Evolutionary conservation across 2,329 filamentous ascomycete species (phyloP), one percentile per base, ranked within the genome.

Genomic region (Curvularia hawaiiensis): DNA sequence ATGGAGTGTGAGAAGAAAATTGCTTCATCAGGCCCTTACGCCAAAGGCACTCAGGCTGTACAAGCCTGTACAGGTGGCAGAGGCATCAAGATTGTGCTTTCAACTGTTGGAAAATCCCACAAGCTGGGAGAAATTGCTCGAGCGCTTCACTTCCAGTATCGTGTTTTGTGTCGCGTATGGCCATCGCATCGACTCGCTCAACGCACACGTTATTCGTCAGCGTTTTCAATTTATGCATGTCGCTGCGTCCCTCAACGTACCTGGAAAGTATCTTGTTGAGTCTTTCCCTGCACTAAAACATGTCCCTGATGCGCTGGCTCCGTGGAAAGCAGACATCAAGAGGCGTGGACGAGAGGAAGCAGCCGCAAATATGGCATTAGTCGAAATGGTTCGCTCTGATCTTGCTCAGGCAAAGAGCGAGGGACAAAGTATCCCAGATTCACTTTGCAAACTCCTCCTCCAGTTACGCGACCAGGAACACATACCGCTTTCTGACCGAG

Each of bases 101-200:
- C 75, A 80, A 7, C 67, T 84, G 6, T 67, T 84, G 12, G 54
- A 69, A 3, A 71, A 70, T 5, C 75, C 79, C 0, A 54, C 61
- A 1, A 75, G 75, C 24, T 83, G 81, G 72, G 80, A 81, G 59
- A 76, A 78, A 48, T 72, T 78, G 18, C 74, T 83, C 24, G 79
- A 83, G 62, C 74, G 79, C 0, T 84, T 81, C 60, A 81, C 81
- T 0, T 77, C 78, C 1, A 80, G 78, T 59, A 75, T 84, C 31
- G 80, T 83, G 6, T 82, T 83, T 59, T 80, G 78, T 5, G 79
- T 83, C 4, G 76, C 80, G 4, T 84, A 83, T 61, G 82, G 82
- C 0, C 80, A 82, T 54, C 78, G 81, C 7, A 79, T 83, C 52
- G 79, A 83, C 56, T 79, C 80, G 1, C 63, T 80, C 20, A 74